Base-by-base conservation (phyloP, 495 filamentous ascomycete genomes). In the Hypoxylon rickii region DNA sequence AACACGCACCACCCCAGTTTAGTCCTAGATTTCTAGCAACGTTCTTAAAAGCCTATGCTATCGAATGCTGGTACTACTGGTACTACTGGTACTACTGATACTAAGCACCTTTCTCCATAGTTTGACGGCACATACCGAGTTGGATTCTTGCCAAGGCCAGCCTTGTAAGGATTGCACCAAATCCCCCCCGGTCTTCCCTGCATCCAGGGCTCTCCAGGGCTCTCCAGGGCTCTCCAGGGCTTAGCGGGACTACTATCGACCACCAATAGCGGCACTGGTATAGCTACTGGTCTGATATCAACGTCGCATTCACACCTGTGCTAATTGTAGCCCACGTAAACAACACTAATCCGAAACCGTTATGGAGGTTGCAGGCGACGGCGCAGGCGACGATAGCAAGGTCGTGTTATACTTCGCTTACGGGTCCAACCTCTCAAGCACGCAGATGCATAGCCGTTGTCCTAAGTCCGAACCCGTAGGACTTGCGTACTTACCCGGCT, bases 371-470 rank as follows among this genome's bases (percentile, higher is more conserved):
- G 7, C 22, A 54, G 46, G 40, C 3, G 15, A 26, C 58, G 10
- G 19, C 21, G 12, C 18, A 12, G 18, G 19, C 15, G 39, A 22
- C 12, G 13, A 16, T 24, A 5, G 13, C 10, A 15, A 11, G 5
- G 17, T 31, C 16, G 29, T 44, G 1, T 39, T 66, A 4, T 76
- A 74, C 49, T 75, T 76, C 39, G 73, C 67, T 24, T 77, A 72
- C 52, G 75, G 75, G 44, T 70, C 66, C 51, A 76, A 76, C 37
- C 70, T 77, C 11, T 77, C 72, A 29, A 48, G 62, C 0, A 55
- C 58, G 10, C 73, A 76, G 51, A 77, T 77, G 75, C 46, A 18
- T 6, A 22, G 40, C n/a, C 70, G 73, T 13, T 77, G 75, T 38
- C 73, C 73, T 2, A 26, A 3, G 16, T 72, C 72, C 7, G 63